Percentiles rank a stretch among this genome's conserved stretches.
phyloP scores from a whole-genome alignment of 2,329 filamentous ascomycete species.

The Fonsecaea nubica region DNA sequence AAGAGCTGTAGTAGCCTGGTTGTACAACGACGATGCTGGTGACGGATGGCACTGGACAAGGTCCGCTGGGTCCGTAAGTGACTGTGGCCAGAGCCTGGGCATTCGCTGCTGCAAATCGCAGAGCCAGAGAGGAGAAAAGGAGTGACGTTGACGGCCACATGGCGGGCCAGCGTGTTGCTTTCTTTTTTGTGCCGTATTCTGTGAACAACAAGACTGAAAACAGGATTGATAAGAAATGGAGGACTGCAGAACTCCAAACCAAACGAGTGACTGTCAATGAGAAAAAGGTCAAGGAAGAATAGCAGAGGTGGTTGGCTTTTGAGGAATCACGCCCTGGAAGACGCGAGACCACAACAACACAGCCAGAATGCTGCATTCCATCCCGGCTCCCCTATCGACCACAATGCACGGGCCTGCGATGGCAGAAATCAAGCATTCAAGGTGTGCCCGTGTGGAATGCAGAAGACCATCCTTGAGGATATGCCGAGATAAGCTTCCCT shows the following conservation, averaged over 20 bases:
- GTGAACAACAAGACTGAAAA: constrained; percentile 15
- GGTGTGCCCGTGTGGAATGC: constrained; percentile 28
- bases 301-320: constrained; percentile 27
- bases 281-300: constrained; percentile 19
- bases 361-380: constrained; percentile 40
- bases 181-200: constrained; percentile 14
- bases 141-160: constrained; percentile 36
- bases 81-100: constrained; percentile 31
- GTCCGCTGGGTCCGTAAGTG: constrained; percentile 32
- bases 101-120: constrained; percentile 26
- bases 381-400: constrained; percentile 22
- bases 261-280: constrained; percentile 36
- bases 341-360: constrained; percentile 33
- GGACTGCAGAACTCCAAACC: constrained; percentile 35
- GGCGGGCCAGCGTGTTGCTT: constrained; percentile 15
- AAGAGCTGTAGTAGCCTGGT: constrained; percentile 35
- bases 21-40: constrained; percentile 34
- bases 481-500: constrained; percentile 1
- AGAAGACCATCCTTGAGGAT: constrained; percentile 1
- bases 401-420: constrained; percentile 23
- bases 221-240: constrained; percentile 16
- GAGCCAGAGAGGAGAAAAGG: constrained; percentile 30
- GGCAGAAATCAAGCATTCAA: constrained; percentile 11
- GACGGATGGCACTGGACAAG: constrained; percentile 29
- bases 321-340: constrained; percentile 15